Evolutionary conservation across 352 stramenopile genomes (phyloP).

Genomic region (Nothophytophthora sp.): DNA sequence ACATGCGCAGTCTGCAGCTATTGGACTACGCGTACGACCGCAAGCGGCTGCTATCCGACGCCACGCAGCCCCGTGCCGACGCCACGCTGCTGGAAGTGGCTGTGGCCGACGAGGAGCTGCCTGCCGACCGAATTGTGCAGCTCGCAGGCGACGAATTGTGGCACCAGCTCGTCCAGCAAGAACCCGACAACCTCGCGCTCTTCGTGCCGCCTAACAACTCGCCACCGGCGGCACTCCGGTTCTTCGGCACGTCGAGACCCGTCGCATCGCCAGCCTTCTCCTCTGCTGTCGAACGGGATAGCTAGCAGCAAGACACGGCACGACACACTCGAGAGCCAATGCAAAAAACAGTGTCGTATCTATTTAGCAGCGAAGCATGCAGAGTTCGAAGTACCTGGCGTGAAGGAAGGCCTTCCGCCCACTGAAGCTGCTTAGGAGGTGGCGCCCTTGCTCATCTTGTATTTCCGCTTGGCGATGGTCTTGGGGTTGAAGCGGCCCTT

Average conservation of each 20-base stretch:
- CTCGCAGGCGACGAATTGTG: slow-evolving; percentile 50
- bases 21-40: slow-evolving; percentile 76
- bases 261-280: slow-evolving; percentile 54
- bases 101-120: slow-evolving; percentile 27
- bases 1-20: slow-evolving; percentile 73
- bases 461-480: slow-evolving; percentile 88
- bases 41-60: slow-evolving; percentile 45
- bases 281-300: slow-evolving; percentile 37
- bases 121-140: slow-evolving; percentile 28
- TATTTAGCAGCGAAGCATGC: slow-evolving; percentile 42
- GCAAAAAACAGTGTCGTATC: slow-evolving; percentile 31
- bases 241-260: slow-evolving; percentile 48
- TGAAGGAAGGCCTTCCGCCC: neutral
- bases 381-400: slow-evolving; percentile 13
- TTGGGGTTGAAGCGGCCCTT: slow-evolving; percentile 94
- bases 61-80: slow-evolving; percentile 47
- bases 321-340: slow-evolving; percentile 8
- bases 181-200: slow-evolving; percentile 31
- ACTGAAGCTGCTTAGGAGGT: slow-evolving; percentile 45
- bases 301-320: slow-evolving; percentile 14
- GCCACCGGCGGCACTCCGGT: slow-evolving; percentile 61
- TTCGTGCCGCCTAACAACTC: slow-evolving; percentile 65
- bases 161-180: slow-evolving; percentile 41
- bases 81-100: slow-evolving; percentile 55
- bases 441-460: slow-evolving; percentile 67